Conservation (phyloP, 1,284 basidiomycete species). For the Golubevia sp. region DNA sequence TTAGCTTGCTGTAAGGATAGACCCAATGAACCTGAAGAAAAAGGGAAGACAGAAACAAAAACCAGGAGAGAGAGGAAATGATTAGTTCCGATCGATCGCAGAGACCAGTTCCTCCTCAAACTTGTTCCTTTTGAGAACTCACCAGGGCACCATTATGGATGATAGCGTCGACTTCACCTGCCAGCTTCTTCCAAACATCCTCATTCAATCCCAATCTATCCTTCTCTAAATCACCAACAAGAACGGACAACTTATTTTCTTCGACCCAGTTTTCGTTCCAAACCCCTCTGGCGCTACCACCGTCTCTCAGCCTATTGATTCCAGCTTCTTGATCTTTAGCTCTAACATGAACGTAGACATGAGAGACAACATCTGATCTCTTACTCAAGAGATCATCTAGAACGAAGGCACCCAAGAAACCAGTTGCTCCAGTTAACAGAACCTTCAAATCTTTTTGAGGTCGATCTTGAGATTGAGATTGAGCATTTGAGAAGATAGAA, state of each 20-base stretch:
- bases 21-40: conserved; percentile 88
- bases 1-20: conserved; percentile 92
- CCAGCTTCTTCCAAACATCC: conserved; percentile 72
- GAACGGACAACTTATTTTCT: conserved; percentile 75
- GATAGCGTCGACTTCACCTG: conserved; percentile 78
- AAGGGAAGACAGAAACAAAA: conserved; percentile 1
- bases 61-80: background rate
- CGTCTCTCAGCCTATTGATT: conserved; percentile 74
- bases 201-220: conserved; percentile 77
- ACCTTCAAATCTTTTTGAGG: conserved; percentile 70
- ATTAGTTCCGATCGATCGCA: no score
- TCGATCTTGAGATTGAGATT: no score
- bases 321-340: conserved; percentile 73
- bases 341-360: conserved; percentile 90
- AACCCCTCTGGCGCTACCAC: conserved; percentile 80
- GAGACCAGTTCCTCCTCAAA: background rate
- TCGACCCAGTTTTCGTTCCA: conserved; percentile 89
- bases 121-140: conserved; percentile 59
- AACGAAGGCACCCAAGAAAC: conserved; percentile 94
- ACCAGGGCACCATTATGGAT: conserved; percentile 96
- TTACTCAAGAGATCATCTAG: conserved; percentile 76
- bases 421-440: conserved; percentile 95
- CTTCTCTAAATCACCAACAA: conserved; percentile 83
- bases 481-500: conserved; percentile 68
- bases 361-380: conserved; percentile 71